phyloP scores from a whole-genome alignment of 345 rosid species.

The Lepidium aucheri region DNA sequence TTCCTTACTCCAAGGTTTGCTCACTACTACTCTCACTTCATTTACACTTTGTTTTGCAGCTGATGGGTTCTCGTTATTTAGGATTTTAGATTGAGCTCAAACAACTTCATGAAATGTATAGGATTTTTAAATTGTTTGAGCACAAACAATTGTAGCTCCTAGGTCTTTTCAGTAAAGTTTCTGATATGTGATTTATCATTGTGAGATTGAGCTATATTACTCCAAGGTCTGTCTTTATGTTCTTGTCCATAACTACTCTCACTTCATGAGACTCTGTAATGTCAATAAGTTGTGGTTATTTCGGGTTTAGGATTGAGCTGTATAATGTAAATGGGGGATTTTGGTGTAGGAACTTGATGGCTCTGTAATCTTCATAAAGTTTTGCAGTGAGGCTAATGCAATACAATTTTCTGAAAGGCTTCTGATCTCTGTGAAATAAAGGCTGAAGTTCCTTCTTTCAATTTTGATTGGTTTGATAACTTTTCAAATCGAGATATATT shows the following conservation, averaged over 20 bases:
- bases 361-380: neutral
- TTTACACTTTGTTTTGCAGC: too few relatives aligned
- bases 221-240: neutral
- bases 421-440: neutral
- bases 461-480: neutral
- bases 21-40: neutral
- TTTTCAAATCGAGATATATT: neutral
- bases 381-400: neutral
- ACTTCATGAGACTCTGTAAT: neutral
- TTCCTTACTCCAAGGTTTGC: constrained; percentile 90
- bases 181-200: neutral
- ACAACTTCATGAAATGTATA: too few relatives aligned
- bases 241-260: neutral
- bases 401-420: neutral
- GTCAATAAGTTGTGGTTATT: neutral
- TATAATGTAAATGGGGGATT: neutral
- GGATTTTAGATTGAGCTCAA: too few relatives aligned
- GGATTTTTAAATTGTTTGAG: too few relatives aligned
- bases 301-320: neutral
- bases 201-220: neutral
- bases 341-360: neutral
- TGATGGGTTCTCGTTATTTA: too few relatives aligned
- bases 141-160: neutral
- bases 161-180: neutral
- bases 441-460: neutral